Evolutionary conservation across 129 eudicot genomes (phyloP).

Genomic region (Cynara cardunculus): DNA sequence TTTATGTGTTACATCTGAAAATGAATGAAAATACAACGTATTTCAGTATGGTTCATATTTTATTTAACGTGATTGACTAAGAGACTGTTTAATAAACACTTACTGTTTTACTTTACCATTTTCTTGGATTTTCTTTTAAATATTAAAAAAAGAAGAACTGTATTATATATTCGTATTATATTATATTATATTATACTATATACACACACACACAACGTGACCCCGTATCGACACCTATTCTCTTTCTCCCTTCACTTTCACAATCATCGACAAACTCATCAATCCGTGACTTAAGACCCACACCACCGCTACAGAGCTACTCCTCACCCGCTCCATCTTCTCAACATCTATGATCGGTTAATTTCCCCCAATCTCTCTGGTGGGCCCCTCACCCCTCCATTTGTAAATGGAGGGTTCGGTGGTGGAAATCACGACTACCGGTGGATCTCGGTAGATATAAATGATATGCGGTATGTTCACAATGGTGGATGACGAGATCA

Average conservation of each 20-base stretch:
- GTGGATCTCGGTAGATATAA: not conserved
- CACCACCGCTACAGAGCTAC: not conserved
- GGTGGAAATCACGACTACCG: not conserved
- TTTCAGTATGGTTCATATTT: too few species aligned
- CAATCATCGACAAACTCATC: not conserved
- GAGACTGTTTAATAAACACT: too few species aligned
- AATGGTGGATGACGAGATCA: not conserved
- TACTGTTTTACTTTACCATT: too few species aligned
- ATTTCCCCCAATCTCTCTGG: not conserved
- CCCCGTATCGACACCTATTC: not conserved
- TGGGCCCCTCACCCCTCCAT: not conserved
- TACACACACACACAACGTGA: not conserved
- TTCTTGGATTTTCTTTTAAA: not conserved
- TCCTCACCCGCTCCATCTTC: not conserved
- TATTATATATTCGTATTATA: not conserved
- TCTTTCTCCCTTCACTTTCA: not conserved
- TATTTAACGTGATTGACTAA: too few species aligned
- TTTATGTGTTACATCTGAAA: not conserved
- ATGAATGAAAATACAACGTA: not conserved
- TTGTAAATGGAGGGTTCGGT: not conserved
- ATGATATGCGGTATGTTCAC: not conserved
- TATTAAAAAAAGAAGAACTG: not conserved
- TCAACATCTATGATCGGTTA: not conserved
- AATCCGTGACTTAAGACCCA: not conserved
- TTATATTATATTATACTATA: not conserved